Evolutionary conservation across 768 basidiomycete genomes (phyloP).

Genomic region (Crucibulum laeve): DNA sequence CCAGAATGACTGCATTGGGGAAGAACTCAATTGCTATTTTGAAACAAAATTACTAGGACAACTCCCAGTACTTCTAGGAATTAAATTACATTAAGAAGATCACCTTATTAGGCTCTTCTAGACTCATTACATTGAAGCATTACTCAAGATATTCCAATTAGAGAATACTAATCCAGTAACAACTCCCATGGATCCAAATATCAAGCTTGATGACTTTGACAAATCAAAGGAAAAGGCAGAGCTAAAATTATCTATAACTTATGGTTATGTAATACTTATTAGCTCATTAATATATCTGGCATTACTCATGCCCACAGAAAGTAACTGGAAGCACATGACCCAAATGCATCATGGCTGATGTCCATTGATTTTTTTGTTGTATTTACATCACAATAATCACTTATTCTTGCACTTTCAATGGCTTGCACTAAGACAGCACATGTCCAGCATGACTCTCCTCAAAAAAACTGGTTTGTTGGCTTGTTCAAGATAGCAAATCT

Average conservation of each 20-base stretch:
- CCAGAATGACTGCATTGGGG: neutral
- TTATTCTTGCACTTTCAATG: too few relatives aligned
- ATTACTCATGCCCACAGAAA: too few relatives aligned
- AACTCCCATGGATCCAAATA: conserved; percentile 17
- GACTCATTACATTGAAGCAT: neutral
- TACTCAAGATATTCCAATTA: conserved; percentile 5
- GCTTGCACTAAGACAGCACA: too few relatives aligned
- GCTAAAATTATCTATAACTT: neutral
- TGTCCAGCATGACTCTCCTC: too few relatives aligned
- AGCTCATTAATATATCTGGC: too few relatives aligned
- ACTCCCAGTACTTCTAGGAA: neutral
- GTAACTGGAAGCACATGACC: too few relatives aligned
- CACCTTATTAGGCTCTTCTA: neutral
- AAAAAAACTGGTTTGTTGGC: too few relatives aligned
- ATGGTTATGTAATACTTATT: neutral
- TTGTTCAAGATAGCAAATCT: too few relatives aligned
- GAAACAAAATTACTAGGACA: neutral
- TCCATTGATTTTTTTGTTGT: too few relatives aligned
- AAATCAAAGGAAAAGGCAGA: neutral
- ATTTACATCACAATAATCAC: too few relatives aligned
- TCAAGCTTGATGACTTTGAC: conserved; percentile 3
- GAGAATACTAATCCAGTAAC: conserved; percentile 15
- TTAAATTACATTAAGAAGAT: neutral
- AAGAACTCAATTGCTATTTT: neutral
- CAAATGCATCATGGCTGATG: too few relatives aligned